Evolutionary conservation across 2,329 filamentous ascomycete species (phyloP).

Genomic region (Alternaria hordeiaustralica): DNA sequence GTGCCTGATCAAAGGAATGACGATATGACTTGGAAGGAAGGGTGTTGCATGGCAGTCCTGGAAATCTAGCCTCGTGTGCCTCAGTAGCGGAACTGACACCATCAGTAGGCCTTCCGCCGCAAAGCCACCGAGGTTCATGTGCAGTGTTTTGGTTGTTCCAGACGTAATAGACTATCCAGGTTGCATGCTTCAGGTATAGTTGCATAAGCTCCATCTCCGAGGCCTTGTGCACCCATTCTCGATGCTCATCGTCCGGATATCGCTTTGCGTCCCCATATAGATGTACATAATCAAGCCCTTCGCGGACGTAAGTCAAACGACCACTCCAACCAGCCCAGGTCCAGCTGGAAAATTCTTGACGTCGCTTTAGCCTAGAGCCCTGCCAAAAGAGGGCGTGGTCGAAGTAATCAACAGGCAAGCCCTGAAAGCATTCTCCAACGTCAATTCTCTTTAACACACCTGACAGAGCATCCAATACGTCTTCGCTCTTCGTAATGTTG

Average conservation of each 20-base stretch:
- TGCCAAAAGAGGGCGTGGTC: background rate
- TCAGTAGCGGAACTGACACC: background rate
- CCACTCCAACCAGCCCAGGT: background rate
- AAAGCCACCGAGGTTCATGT: background rate
- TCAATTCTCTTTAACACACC: background rate
- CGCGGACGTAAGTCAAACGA: background rate
- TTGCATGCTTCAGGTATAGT: background rate
- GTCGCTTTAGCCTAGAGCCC: background rate
- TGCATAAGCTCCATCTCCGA: background rate
- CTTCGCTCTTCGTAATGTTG: background rate
- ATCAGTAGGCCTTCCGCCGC: background rate
- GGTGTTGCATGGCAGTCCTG: background rate
- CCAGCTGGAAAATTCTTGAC: background rate
- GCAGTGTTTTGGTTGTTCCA: background rate
- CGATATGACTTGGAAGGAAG: too few species aligned
- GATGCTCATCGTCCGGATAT: background rate
- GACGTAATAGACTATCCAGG: background rate
- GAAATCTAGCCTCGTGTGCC: background rate
- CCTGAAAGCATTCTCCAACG: rapidly evolving
- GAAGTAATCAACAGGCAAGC: background rate
- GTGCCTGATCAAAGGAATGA: too few species aligned
- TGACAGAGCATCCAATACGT: rapidly evolving
- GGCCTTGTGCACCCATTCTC: background rate
- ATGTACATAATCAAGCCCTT: background rate
- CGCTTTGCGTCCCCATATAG: background rate